Evolutionary conservation across 257 asterid species (phyloP).

Genomic region (Catharanthus roseus): DNA sequence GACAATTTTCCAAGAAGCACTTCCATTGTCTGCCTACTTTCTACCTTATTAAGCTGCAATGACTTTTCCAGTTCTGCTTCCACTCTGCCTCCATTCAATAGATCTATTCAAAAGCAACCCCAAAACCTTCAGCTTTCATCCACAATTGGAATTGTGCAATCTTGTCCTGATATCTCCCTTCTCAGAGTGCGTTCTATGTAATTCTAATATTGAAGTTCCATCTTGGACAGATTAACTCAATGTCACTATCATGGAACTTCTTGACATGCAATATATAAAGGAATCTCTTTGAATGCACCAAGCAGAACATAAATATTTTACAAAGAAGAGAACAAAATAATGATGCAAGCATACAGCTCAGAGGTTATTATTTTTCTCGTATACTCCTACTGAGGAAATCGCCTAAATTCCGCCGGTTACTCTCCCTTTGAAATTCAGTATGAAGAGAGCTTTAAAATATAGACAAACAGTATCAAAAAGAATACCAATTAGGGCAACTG

Average conservation of each 20-base stretch:
- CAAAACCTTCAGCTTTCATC: neutral
- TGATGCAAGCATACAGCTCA: no score
- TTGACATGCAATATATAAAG: neutral
- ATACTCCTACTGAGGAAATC: neutral
- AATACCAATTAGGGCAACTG: neutral
- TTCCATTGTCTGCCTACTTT: no score
- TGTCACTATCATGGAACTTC: neutral
- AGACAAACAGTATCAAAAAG: neutral
- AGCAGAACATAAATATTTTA: neutral
- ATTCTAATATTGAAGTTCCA: neutral
- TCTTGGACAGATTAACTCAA: neutral
- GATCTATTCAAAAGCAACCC: neutral
- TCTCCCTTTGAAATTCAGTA: neutral
- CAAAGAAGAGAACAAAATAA: neutral
- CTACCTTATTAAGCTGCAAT: no score
- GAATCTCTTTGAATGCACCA: neutral
- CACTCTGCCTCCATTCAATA: no score
- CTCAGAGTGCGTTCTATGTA: neutral
- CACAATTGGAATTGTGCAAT: neutral
- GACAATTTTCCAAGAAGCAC: no score
- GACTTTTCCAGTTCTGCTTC: no score
- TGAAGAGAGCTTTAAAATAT: neutral
- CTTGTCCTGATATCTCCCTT: neutral
- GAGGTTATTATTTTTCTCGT: neutral
- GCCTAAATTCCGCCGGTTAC: neutral